Base-by-base conservation (phyloP, 139 green algal genomes). In the Pleodorina starrii region DNA sequence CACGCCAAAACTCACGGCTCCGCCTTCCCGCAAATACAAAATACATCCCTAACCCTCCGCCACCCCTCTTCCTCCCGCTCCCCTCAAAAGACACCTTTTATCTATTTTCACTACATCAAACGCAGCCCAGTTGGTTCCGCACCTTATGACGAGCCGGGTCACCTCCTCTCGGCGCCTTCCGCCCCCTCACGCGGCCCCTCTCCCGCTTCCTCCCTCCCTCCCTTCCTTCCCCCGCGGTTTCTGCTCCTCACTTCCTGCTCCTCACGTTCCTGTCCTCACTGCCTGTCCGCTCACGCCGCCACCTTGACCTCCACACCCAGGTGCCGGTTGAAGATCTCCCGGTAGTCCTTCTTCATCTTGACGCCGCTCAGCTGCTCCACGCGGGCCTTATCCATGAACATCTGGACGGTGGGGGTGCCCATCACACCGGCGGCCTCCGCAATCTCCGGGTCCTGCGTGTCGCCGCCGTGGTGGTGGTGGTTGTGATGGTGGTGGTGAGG, bases 341-440 rank as follows among this genome's bases (percentile, higher is more conserved):
- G 84, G 92, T 99, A 99, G 50, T 99, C 95, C 51, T 90, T 92
- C 95, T 99, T 99, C 93, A 96, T 95, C 94, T 98, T 99, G n/a
- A 99, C 97, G 51, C 97, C 97, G 42, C 95, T 90, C 82, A 97
- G 42, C 57, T 94, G 92, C 25, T 93, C 86, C 57, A 98, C 72
- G 32, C 95, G 94, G 75, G 95, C 96, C 94, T 99, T 99, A 90
- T 98, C 88, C 90, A 98, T 98, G 91, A 99, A 99, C 48, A 99
- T 86, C 89, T 99, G 96, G 69, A 99, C 88, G 0, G 94, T 97
- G 63, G 97, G 97, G 25, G 97, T 99, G 50, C 97, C 95, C 43
- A 92, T 95, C 32, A 99, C 94, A 4, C 96, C 97, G 7, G 93
- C 97, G 0, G 94, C 96, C 89, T 99, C 94, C 36, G 97, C 98